These are phyloP conservation scores for Cichorium intybus DNA, from an alignment of 140 eudicot genomes.

Conservation along the genomic window DNA sequence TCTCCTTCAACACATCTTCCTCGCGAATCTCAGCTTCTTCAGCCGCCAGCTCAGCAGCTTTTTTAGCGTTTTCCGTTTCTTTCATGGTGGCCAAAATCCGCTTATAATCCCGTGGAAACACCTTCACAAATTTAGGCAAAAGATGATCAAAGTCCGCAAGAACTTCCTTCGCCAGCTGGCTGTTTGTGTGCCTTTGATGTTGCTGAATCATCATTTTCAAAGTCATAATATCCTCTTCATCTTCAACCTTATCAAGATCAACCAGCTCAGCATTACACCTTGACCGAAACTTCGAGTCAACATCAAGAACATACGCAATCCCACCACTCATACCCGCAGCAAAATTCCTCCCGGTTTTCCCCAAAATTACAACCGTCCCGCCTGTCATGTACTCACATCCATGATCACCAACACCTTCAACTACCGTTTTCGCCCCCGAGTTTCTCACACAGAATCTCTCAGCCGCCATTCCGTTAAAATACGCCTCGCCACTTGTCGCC, in stretches of 20 bases:
- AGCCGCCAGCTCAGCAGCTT: slow-evolving; percentile 53
- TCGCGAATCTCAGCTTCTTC: slow-evolving; percentile 75
- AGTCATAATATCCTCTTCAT: slow-evolving; percentile 81
- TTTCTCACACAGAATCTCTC: slow-evolving; percentile 96
- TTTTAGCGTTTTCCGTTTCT: slow-evolving; percentile 43
- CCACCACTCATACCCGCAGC: slow-evolving; percentile 99
- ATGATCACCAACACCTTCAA: slow-evolving; percentile 99
- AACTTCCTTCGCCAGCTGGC: slow-evolving; percentile 85
- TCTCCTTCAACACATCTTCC: slow-evolving; percentile 69
- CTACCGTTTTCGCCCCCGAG: slow-evolving; percentile 95
- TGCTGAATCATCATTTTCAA: slow-evolving; percentile 97
- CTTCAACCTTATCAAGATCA: slow-evolving; percentile 93
- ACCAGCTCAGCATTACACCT: slow-evolving; percentile 90
- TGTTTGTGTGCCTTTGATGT: slow-evolving; percentile 87
- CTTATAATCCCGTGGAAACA: slow-evolving; percentile 93
- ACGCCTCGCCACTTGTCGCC: slow-evolving; percentile 91
- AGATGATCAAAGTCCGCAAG: slow-evolving; percentile 76
- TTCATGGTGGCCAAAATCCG: slow-evolving; percentile 68
- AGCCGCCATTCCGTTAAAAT: slow-evolving; percentile 99
- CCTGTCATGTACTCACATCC: slow-evolving; percentile 99
- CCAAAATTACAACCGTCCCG: slow-evolving; percentile 83
- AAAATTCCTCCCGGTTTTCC: slow-evolving; percentile 94
- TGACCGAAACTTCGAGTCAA: slow-evolving; percentile 62
- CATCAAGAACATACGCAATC: slow-evolving; percentile 86
- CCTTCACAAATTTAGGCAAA: slow-evolving; percentile 80